Percentiles rank a stretch among this genome's conserved stretches.
Evolutionary conservation across 2,329 filamentous ascomycete genomes (phyloP).

Genomic region (Ophiostoma ulmi): DNA sequence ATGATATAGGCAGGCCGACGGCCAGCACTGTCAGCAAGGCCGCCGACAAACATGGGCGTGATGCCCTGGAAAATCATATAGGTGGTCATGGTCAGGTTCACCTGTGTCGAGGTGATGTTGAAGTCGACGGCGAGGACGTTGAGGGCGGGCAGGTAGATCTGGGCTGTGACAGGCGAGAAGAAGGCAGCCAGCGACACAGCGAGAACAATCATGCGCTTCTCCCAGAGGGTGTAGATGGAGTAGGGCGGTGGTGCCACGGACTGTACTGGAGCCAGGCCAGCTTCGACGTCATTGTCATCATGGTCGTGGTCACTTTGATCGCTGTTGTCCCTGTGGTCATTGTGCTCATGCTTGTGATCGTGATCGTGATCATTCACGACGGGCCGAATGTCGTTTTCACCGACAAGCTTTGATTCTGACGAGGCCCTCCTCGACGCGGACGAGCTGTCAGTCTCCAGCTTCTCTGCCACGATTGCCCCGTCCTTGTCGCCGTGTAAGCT

Average conservation of each 20-base stretch:
- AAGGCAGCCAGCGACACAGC: slow-evolving; percentile 38
- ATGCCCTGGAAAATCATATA: slow-evolving; percentile 59
- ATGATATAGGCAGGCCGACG: slow-evolving; percentile 50
- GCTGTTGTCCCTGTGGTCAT: background rate
- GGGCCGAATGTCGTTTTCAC: background rate
- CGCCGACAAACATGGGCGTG: slow-evolving; percentile 52
- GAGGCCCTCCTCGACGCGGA: background rate
- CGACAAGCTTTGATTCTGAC: background rate
- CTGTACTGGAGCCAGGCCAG: background rate
- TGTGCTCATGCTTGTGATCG: background rate
- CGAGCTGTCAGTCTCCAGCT: background rate
- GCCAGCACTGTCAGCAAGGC: slow-evolving; percentile 50
- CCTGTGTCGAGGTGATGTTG: slow-evolving; percentile 36
- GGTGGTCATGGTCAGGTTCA: slow-evolving; percentile 50
- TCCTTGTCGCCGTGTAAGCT: background rate
- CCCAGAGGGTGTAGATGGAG: slow-evolving; percentile 37
- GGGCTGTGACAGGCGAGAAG: slow-evolving; percentile 43
- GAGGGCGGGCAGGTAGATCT: slow-evolving; percentile 53
- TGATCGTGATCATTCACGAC: background rate
- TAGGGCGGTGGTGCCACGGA: slow-evolving; percentile 31
- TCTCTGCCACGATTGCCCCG: background rate
- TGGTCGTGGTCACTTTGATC: background rate
- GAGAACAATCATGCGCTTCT: slow-evolving; percentile 39
- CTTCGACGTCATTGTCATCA: background rate
- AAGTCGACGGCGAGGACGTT: slow-evolving; percentile 42